Conservation (phyloP, 495 filamentous ascomycete species). For the Ascodesmis nigricans region DNA sequence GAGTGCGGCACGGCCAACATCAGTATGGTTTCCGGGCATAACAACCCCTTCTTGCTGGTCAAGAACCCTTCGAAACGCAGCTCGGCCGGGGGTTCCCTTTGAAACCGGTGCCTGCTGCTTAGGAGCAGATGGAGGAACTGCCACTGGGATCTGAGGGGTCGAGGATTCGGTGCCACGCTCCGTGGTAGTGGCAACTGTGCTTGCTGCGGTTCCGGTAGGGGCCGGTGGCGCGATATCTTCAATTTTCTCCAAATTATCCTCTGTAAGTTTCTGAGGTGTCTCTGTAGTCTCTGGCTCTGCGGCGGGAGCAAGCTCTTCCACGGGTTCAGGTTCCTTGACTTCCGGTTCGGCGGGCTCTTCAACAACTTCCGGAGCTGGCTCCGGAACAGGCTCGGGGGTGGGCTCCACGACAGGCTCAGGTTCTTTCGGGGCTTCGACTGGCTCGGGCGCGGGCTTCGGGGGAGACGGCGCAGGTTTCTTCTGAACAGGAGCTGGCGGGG, state of each 20-base stretch:
- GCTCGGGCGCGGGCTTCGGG: conserved; percentile 23
- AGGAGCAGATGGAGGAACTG: too few species aligned
- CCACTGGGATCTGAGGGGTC: conserved; percentile 30
- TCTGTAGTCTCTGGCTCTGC: conserved; percentile 23
- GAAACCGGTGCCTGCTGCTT: conserved; percentile 16
- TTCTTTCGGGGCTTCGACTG: conserved; percentile 10
- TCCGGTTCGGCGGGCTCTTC: conserved; percentile 16
- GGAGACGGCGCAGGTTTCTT: conserved; percentile 12
- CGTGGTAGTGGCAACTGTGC: conserved; percentile 65
- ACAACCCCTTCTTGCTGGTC: conserved; percentile 94
- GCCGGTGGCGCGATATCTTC: conserved; percentile 54
- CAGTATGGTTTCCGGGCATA: conserved; percentile 86
- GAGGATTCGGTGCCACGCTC: conserved; percentile 40
- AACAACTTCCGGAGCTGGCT: conserved; percentile 14
- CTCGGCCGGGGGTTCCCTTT: conserved; percentile 27
- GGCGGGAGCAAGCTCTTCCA: too few species aligned
- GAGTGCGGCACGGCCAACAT: conserved; percentile 78
- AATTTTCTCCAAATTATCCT: conserved; percentile 75
- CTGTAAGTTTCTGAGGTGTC: conserved; percentile 36
- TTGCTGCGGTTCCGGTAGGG: conserved; percentile 65
- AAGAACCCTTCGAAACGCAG: conserved; percentile 58
- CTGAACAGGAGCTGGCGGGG: conserved; percentile 19
- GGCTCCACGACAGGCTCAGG: conserved; percentile 11
- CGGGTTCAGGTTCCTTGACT: conserved; percentile 15
- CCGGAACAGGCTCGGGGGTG: conserved; percentile 1